Evolutionary conservation across 2,329 filamentous ascomycete genomes (phyloP).

Genomic region (Arthrobotrys pseudoclavata): DNA sequence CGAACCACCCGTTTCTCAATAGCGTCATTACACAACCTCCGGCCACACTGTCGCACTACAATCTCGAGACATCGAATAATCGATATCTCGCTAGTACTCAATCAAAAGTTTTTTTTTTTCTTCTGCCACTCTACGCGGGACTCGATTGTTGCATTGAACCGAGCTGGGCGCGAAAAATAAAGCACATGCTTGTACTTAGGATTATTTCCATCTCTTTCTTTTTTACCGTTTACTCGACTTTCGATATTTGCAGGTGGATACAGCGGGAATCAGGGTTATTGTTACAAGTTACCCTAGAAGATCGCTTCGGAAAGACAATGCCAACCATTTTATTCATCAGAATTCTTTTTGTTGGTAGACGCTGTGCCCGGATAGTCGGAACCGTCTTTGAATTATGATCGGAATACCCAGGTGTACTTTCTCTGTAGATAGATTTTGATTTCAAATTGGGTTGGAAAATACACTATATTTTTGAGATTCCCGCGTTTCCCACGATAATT

Average conservation of each 20-base stretch:
- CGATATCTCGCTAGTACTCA: not conserved
- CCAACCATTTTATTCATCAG: not conserved
- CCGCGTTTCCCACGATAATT: slow-evolving; percentile 15
- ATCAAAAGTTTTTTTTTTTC: slow-evolving; percentile 29
- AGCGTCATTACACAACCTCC: not conserved
- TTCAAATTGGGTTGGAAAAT: not conserved
- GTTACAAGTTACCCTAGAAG: slow-evolving; percentile 9
- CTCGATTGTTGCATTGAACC: slow-evolving; percentile 41
- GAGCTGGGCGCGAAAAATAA: slow-evolving; percentile 45
- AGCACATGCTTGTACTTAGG: slow-evolving; percentile 17
- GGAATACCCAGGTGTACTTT: not conserved
- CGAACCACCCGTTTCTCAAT: not conserved
- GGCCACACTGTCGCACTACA: slow-evolving; percentile 9
- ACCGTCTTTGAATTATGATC: not conserved
- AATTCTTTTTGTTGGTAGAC: not conserved
- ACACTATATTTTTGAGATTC: not conserved
- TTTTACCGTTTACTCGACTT: slow-evolving; percentile 6
- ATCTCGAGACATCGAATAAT: slow-evolving; percentile 8
- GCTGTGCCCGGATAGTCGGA: not conserved
- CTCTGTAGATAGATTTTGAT: not conserved
- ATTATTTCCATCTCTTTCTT: slow-evolving; percentile 4
- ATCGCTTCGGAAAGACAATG: slow-evolving; percentile 27
- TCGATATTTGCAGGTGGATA: slow-evolving; percentile 25
- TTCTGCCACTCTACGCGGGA: slow-evolving; percentile 45
- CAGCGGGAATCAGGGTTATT: slow-evolving; percentile 32